Evolutionary conservation across 2,329 filamentous ascomycete species (phyloP).

Genomic region (Alternaria sp.): DNA sequence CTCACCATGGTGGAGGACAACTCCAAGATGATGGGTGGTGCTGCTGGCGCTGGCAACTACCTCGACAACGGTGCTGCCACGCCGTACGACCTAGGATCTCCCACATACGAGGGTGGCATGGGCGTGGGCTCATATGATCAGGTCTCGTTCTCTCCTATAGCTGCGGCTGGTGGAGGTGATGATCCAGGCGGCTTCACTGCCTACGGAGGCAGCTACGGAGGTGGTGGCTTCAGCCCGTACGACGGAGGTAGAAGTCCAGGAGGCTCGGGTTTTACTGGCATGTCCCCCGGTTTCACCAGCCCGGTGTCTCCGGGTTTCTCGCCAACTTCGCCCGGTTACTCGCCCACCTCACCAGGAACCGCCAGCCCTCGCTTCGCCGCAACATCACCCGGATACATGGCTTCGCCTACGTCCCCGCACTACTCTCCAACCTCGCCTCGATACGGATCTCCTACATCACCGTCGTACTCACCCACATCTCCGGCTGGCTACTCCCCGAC

Average conservation of each 20-base stretch:
- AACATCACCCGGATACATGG: constrained; percentile 62
- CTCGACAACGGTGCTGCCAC: constrained; percentile 84
- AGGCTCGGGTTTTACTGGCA: constrained; percentile 57
- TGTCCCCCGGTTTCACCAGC: constrained; percentile 49
- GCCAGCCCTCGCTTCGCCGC: constrained; percentile 63
- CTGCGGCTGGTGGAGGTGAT: constrained; percentile 68
- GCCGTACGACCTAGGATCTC: constrained; percentile 82
- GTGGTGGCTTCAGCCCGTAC: constrained; percentile 72
- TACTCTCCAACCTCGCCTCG: constrained; percentile 69
- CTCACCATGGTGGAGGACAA: constrained; percentile 95
- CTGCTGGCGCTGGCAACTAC: constrained; percentile 76
- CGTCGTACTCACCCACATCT: constrained; percentile 66
- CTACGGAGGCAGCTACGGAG: constrained; percentile 72
- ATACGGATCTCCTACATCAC: constrained; percentile 57
- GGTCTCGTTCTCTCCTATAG: constrained; percentile 75
- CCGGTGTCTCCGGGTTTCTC: constrained; percentile 57
- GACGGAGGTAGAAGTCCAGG: constrained; percentile 69
- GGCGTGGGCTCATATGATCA: constrained; percentile 69
- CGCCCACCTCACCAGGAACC: constrained; percentile 74
- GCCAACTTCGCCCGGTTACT: constrained; percentile 47
- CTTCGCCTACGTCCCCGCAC: constrained; percentile 64
- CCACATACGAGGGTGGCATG: constrained; percentile 67
- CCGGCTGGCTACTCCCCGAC: constrained; percentile 61
- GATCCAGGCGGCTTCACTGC: constrained; percentile 63
- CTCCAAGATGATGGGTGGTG: constrained; percentile 70